Evolutionary conservation across 2,329 filamentous ascomycete species (phyloP), one percentile per base, ranked within the genome.

Genomic region (Fusarium lyarnte): DNA sequence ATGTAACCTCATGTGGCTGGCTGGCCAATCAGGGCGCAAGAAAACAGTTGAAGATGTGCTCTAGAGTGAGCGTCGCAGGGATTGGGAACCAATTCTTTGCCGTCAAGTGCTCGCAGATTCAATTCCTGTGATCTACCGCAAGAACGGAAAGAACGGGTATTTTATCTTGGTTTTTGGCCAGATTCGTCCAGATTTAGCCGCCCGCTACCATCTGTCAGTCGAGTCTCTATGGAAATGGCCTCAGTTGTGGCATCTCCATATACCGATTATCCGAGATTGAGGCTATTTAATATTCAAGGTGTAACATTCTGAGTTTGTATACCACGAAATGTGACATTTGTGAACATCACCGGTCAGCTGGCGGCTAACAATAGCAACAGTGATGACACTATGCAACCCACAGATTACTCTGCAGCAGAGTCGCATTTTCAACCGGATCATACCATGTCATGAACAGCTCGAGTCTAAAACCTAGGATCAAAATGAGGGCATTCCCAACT

Each of bases 1-100:
- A 63, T 61, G 62, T 59, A 65, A 58, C 49, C 52, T 49, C 49
- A 70, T 62, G 59, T 68, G 63, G 43, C 9, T 41, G 27, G 17
- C 23, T 51, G 53, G 52, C 79, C 79, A 81, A 81, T 81, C 53
- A 69, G 17, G 31, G 39, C 39, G 23, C 51, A 38, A 21, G 4
- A 42, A 33, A 62, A 51, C 63, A 69, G 63, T 71, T 55, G 47
- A 55, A 58, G 52, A 74, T 72, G 74, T 73, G 74, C 58, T 33
- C 49, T 71, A 25, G 52, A 60, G 57, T 52, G 59, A 45, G 64
- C 53, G 57, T 27, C 47, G 13, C 64, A 72, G 65, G 72, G 72
- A 62, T 69, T 31, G 25, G 21, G 35, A 63, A 41, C 55, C 55
- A 27, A 51, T 57, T 57, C 49, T 60, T 63, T 58, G 41, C 54